Conservation (phyloP, 2,329 filamentous ascomycete genomes). For the Thermochaetoides dissita region DNA sequence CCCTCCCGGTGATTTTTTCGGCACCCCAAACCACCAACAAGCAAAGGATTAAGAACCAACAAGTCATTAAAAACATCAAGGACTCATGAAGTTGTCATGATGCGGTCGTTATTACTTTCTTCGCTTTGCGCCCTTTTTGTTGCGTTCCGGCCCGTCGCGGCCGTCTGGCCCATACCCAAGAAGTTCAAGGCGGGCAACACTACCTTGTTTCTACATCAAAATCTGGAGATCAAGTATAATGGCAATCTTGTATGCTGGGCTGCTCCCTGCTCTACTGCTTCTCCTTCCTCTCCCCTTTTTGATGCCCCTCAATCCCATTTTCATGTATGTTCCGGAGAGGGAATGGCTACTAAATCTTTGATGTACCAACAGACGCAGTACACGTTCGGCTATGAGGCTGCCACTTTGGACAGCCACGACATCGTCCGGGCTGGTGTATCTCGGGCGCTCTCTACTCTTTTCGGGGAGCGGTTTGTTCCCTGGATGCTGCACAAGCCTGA, state of each 20-base stretch:
- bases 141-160: slow-evolving; percentile 28
- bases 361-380: slow-evolving; percentile 32
- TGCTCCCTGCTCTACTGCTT: slow-evolving; percentile 22
- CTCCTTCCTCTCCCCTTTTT: slow-evolving; percentile 13
- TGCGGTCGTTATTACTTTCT: slow-evolving; percentile 16
- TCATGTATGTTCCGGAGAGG: slow-evolving; percentile 11
- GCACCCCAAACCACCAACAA: not conserved
- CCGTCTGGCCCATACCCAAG: slow-evolving; percentile 44
- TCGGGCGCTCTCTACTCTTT: slow-evolving; percentile 50
- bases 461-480: slow-evolving; percentile 55
- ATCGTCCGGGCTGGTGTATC: slow-evolving; percentile 43
- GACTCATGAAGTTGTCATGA: slow-evolving; percentile 4
- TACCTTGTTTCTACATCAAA: slow-evolving; percentile 38
- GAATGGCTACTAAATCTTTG: slow-evolving; percentile 21
- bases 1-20: not conserved
- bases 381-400: slow-evolving; percentile 29
- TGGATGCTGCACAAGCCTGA: slow-evolving; percentile 62
- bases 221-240: slow-evolving; percentile 44
- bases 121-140: slow-evolving; percentile 27
- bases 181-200: slow-evolving; percentile 36
- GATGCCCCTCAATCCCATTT: too few relatives aligned
- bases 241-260: slow-evolving; percentile 38
- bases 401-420: slow-evolving; percentile 32
- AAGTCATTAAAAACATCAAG: slow-evolving; percentile 1
- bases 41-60: not conserved